Conservation (phyloP, 179 eudicot genomes). For the Patellifolia procumbens region DNA sequence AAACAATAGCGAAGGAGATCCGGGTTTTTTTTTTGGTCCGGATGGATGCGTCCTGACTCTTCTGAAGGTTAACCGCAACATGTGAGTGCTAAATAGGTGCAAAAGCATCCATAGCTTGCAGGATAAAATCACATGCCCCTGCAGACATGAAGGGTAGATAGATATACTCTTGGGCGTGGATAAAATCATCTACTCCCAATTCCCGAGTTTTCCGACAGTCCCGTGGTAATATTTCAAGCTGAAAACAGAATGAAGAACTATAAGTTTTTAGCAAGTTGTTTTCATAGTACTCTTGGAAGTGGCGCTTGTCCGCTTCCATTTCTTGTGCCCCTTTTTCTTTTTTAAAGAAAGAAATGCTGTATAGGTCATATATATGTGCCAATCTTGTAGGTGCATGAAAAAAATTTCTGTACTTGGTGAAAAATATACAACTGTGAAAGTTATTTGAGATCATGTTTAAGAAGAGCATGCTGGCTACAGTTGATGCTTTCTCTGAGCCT, state of each 20-base stretch:
- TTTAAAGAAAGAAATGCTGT: neutral
- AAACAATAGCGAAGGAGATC: slow-evolving; percentile 6
- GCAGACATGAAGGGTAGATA: neutral
- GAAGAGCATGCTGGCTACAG: no score
- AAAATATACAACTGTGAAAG: neutral
- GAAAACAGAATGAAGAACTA: neutral
- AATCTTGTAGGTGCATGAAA: neutral
- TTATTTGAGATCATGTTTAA: no score
- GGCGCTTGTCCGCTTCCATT: neutral
- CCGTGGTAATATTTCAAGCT: neutral
- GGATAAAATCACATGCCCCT: neutral
- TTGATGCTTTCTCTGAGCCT: no score
- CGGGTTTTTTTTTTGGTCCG: slow-evolving; percentile 8
- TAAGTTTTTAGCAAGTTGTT: neutral
- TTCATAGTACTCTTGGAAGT: neutral
- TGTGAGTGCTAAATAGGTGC: neutral
- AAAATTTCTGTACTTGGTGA: neutral
- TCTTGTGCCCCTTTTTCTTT: neutral
- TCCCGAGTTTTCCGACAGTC: no score
- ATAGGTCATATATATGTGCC: neutral
- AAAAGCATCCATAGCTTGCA: neutral
- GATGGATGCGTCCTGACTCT: slow-evolving; percentile 12
- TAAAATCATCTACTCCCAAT: neutral
- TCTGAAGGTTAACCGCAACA: neutral
- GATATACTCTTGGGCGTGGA: neutral